A percentile compares a stretch with the other conserved stretches of the same genome.
phyloP scores from a whole-genome alignment of 2,329 filamentous ascomycete genomes.

The Nemania abortiva region DNA sequence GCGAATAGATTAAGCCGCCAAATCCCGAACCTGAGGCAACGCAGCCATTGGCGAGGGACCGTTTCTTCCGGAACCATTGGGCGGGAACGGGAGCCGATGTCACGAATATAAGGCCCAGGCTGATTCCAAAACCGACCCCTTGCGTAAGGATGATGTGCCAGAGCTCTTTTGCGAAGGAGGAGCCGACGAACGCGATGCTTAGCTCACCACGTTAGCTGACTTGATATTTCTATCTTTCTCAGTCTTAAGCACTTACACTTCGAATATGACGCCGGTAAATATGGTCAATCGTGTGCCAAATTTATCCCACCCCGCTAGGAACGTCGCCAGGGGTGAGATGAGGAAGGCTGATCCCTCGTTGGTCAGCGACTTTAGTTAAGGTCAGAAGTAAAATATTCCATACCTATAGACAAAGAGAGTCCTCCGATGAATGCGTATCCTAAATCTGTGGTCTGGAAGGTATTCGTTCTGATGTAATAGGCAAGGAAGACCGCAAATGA shows the following conservation, averaged over 20 bases:
- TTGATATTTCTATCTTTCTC: too few species aligned
- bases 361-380: constrained; percentile 42
- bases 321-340: constrained; percentile 75
- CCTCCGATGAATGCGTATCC: constrained; percentile 84
- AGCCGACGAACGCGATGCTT: constrained; percentile 72
- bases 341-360: constrained; percentile 64
- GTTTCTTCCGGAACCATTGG: constrained; percentile 78
- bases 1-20: constrained; percentile 77
- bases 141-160: constrained; percentile 84
- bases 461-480: constrained; percentile 67
- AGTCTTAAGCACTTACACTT: constrained; percentile 58
- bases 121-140: constrained; percentile 80
- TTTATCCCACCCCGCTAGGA: constrained; percentile 63
- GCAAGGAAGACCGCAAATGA: constrained; percentile 70
- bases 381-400: background rate
- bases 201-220: constrained; percentile 2
- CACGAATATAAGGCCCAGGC: constrained; percentile 82
- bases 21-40: constrained; percentile 77
- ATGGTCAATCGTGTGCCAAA: constrained; percentile 75
- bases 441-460: constrained; percentile 73
- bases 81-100: constrained; percentile 74
- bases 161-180: constrained; percentile 74
- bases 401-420: constrained; percentile 70
- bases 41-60: constrained; percentile 77
- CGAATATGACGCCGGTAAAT: constrained; percentile 72